A percentile compares a stretch with the other conserved stretches of the same genome.
phyloP scores from a whole-genome alignment of 2,329 filamentous ascomycete genomes.

The Mollisia scopiformis region DNA sequence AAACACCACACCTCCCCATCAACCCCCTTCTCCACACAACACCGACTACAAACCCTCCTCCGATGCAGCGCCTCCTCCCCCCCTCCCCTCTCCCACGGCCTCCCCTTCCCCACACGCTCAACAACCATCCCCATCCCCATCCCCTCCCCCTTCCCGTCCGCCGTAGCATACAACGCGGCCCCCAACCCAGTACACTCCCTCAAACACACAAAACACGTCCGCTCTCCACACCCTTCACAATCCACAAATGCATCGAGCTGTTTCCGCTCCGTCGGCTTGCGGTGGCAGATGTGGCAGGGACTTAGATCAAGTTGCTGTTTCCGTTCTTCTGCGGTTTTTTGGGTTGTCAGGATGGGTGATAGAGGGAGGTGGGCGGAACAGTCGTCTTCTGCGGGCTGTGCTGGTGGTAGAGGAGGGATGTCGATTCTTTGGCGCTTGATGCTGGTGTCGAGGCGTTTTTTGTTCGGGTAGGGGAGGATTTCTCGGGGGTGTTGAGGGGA shows the following conservation, averaged over 20 bases:
- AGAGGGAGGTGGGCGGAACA: background rate
- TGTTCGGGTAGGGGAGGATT: background rate
- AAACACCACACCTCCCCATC: slow-evolving; percentile 70
- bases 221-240: slow-evolving; percentile 62
- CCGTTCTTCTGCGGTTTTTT: background rate
- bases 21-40: slow-evolving; percentile 66
- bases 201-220: slow-evolving; percentile 72
- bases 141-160: background rate
- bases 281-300: slow-evolving; percentile 70
- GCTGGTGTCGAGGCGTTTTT: background rate
- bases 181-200: slow-evolving; percentile 52
- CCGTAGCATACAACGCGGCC: background rate
- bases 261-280: slow-evolving; percentile 64
- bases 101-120: no score
- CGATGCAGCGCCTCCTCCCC: slow-evolving; percentile 23
- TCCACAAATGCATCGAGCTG: slow-evolving; percentile 69
- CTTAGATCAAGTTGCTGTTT: slow-evolving; percentile 40
- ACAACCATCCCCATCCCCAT: no score
- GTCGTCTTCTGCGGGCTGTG: no score
- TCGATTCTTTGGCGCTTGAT: slow-evolving; percentile 20
- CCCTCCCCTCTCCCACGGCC: background rate
- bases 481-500: background rate
- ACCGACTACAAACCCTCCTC: slow-evolving; percentile 65
- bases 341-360: background rate
- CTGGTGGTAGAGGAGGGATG: no score